A percentile compares a stretch with the other conserved stretches of the same genome.
These are phyloP conservation scores for Populus hybrid DNA, from an alignment of 441 rosid genomes.

Conservation along the genomic window DNA sequence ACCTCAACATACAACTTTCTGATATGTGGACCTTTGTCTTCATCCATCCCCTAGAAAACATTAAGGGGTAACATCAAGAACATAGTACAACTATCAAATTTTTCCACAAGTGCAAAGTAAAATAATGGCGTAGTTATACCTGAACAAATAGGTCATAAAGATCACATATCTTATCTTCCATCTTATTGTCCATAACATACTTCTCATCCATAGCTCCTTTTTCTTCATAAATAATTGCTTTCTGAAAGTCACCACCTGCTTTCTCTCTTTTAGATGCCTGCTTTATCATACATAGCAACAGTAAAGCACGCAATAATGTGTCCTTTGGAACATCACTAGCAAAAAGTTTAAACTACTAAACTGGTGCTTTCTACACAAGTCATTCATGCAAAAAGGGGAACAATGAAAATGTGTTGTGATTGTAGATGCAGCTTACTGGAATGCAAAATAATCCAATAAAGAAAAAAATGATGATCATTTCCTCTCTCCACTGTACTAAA, in stretches of 20 bases:
- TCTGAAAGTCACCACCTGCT: constrained; percentile 20
- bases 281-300: too few species aligned
- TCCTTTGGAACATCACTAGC: too few species aligned
- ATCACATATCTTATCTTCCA: constrained; percentile 47
- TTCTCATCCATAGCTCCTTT: constrained; percentile 20
- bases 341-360: too few species aligned
- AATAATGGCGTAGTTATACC: constrained; percentile 11
- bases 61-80: constrained; percentile 19
- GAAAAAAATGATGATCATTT: too few species aligned
- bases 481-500: too few species aligned
- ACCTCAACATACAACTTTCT: constrained; percentile 72
- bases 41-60: constrained; percentile 63
- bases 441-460: too few species aligned
- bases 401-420: too few species aligned
- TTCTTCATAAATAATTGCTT: constrained; percentile 19
- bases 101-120: not conserved
- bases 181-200: constrained; percentile 20
- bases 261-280: not conserved
- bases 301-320: too few species aligned
- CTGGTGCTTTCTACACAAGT: too few species aligned
- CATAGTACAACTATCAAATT: constrained; percentile 12
- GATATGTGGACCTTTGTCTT: constrained; percentile 63
- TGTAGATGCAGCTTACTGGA: too few species aligned
- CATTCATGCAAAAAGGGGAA: too few species aligned
- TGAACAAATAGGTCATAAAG: constrained; percentile 41